These are phyloP conservation scores for Hypoxylon trugodes DNA, from an alignment of 495 filamentous ascomycete genomes.

Conservation along the genomic window DNA sequence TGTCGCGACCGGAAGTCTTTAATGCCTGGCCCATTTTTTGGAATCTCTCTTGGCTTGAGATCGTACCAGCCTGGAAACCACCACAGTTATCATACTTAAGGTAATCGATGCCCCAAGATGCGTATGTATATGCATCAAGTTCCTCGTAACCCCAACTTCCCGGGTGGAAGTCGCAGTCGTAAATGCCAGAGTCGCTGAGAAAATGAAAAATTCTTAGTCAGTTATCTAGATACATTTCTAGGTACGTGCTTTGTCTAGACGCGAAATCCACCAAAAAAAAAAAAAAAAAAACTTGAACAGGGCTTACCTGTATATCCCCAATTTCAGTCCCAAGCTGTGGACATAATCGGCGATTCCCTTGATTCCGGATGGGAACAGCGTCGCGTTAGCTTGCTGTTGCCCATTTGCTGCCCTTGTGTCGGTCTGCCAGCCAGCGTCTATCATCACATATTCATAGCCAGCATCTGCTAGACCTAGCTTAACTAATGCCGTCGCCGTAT, in stretches of 20 bases:
- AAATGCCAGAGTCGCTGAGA: slow-evolving; percentile 20
- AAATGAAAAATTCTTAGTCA: background rate
- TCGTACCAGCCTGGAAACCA: slow-evolving; percentile 27
- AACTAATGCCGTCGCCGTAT: slow-evolving; percentile 34
- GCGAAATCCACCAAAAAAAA: too few species aligned
- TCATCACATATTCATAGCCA: slow-evolving; percentile 45
- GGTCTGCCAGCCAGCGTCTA: slow-evolving; percentile 41
- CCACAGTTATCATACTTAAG: slow-evolving; percentile 46
- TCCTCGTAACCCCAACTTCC: slow-evolving; percentile 48
- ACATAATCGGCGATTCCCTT: slow-evolving; percentile 43
- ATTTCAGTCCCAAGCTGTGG: slow-evolving; percentile 40
- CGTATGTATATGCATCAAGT: slow-evolving; percentile 48
- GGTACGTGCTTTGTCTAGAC: slow-evolving; percentile 12
- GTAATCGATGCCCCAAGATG: slow-evolving; percentile 48
- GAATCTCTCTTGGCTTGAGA: slow-evolving; percentile 27
- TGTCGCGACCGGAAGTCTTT: slow-evolving; percentile 42
- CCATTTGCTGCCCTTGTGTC: slow-evolving; percentile 25
- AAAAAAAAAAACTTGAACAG: too few species aligned
- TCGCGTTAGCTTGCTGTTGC: slow-evolving; percentile 36
- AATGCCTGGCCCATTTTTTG: slow-evolving; percentile 47
- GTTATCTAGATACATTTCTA: background rate
- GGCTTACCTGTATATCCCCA: slow-evolving; percentile 46
- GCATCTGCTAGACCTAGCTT: slow-evolving; percentile 40
- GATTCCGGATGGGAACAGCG: slow-evolving; percentile 45
- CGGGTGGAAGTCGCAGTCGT: slow-evolving; percentile 41